Evolutionary conservation across 2,329 filamentous ascomycete genomes (phyloP).

Genomic region (Epichloe brachyelytri): DNA sequence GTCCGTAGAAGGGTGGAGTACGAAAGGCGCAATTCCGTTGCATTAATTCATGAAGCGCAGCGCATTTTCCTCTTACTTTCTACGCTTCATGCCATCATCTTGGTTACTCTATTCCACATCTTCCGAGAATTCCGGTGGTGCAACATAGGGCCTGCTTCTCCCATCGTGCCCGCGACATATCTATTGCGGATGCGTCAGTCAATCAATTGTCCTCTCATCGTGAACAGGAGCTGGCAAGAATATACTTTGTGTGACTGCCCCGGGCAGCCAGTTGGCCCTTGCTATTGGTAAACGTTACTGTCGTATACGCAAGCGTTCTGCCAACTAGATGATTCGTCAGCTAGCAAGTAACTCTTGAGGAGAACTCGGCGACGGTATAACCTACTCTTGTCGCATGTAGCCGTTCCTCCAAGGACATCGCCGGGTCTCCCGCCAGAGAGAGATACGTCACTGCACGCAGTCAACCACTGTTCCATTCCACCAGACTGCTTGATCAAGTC

Average conservation of each 20-base stretch:
- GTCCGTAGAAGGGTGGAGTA: neutral
- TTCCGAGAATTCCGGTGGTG: conserved; percentile 21
- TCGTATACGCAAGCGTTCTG: conserved; percentile 50
- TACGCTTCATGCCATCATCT: neutral
- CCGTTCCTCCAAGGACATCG: conserved; percentile 41
- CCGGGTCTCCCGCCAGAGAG: conserved; percentile 43
- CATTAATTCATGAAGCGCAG: neutral
- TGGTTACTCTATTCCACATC: conserved; percentile 18
- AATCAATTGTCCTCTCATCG: neutral
- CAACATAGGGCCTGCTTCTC: conserved; percentile 23
- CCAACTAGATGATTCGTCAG: conserved; percentile 35
- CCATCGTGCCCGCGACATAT: conserved; percentile 28
- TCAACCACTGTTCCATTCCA: neutral
- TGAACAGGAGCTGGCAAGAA: neutral
- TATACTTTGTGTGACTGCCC: conserved; percentile 54
- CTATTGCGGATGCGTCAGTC: conserved; percentile 16
- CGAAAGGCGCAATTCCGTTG: neutral
- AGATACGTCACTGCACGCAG: conserved; percentile 47
- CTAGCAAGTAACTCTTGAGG: neutral
- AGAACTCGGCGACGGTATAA: neutral
- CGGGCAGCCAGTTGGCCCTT: conserved; percentile 47
- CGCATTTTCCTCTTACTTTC: no score
- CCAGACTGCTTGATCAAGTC: neutral
- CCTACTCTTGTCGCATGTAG: conserved; percentile 49
- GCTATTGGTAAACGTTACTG: conserved; percentile 43